Base-by-base conservation (phyloP, 768 basidiomycete genomes). In the Podaxis sp. region DNA sequence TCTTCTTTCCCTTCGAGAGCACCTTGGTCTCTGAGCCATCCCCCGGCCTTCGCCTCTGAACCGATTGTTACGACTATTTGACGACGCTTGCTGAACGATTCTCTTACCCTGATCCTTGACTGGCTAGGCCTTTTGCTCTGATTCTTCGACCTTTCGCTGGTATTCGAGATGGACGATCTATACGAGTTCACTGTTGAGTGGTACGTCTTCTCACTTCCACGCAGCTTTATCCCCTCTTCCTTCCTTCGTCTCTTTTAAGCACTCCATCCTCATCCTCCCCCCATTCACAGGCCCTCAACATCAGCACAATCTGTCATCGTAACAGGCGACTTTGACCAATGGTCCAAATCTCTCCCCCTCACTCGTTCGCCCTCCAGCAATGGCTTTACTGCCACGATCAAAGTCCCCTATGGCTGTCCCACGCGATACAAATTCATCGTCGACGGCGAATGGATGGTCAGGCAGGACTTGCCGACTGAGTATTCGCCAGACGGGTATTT, bases 381-480 rank as follows among this genome's bases (percentile, higher is more conserved):
- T 30, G 87, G 86, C 3, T 93, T 91, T 73, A 75, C 78, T 58
- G 85, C 80, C 22, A 78, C 73, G 4, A 75, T 83, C 24, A 70
- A 74, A 54, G 76, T 92, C 33, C 87, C 88, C 1, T 91, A 84
- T 84, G 84, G 78, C 52, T 70, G 82, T 55, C 88, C 85, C 68
- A 76, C 90, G 61, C 69, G 77, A 6, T 94, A 89, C 84, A 94
- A 94, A 74, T 94, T 86, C 71, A 78, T 93, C 71, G 90, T 93
- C 58, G 92, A 94, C 70, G 87, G 86, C 38, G 68, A 73, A 63
- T 93, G 90, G 91, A 67, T 76, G 53, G 78, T 80, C 52, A 78
- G 80, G 52, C 78, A 81, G 38, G 79, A 80, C 63, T 79, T 80
- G 61, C 85, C 87, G 5, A 85, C 84, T 57, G 89, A 90, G 73